A percentile compares a stretch with the other conserved stretches of the same genome.
Conservation (phyloP, 805 yeast genomes). For the Spathaspora girioi region DNA sequence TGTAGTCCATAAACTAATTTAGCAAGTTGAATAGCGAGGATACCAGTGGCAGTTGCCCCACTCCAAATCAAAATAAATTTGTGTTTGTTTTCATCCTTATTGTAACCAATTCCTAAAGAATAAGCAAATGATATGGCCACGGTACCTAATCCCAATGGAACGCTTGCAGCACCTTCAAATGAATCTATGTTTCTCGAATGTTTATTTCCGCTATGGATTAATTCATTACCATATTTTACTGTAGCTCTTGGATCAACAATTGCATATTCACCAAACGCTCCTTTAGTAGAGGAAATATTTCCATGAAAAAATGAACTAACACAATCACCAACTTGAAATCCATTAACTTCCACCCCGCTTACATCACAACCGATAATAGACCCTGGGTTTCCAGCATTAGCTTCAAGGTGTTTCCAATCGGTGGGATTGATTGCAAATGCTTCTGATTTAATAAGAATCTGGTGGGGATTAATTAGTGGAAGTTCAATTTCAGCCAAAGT, state of each 20-base stretch:
- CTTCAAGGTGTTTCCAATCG: conserved; percentile 16
- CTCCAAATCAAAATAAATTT: conserved; percentile 54
- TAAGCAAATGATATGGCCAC: conserved; percentile 12
- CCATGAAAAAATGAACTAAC: conserved; percentile 16
- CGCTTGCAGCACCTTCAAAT: conserved; percentile 18
- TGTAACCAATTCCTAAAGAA: conserved; percentile 9
- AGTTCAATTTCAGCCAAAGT: neutral
- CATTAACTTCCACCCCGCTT: conserved; percentile 19
- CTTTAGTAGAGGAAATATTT: conserved; percentile 12
- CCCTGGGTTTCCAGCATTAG: conserved; percentile 1
- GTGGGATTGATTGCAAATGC: conserved; percentile 19
- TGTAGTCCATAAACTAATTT: conserved; percentile 36
- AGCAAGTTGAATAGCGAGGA: conserved; percentile 50
- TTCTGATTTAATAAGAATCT: conserved; percentile 45
- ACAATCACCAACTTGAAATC: conserved; percentile 17
- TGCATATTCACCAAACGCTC: conserved; percentile 23
- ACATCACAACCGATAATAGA: conserved; percentile 15
- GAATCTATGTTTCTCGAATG: conserved; percentile 9
- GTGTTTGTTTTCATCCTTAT: conserved; percentile 3
- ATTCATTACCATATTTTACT: conserved; percentile 13
- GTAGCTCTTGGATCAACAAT: conserved; percentile 14
- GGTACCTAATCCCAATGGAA: conserved; percentile 14
- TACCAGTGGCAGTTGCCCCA: conserved; percentile 67
- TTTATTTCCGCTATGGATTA: conserved; percentile 5
- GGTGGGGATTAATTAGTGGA: conserved; percentile 29